Conservation (phyloP, 371 early-diverging fungal genomes). For the Sporodiniella umbellata region DNA sequence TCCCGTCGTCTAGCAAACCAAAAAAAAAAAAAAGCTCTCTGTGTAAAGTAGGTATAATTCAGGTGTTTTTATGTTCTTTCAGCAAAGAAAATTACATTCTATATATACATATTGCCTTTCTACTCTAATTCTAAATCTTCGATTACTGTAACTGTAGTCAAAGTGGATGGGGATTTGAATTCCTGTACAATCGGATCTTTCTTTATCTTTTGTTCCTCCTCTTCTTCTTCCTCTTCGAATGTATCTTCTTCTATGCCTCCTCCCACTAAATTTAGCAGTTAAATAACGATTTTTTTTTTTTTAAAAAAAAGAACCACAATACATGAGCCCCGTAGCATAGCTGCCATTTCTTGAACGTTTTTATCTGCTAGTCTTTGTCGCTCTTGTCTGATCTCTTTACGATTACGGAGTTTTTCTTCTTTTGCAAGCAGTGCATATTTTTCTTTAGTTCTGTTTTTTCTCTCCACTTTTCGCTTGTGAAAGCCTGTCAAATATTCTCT, state of each 20-base stretch:
- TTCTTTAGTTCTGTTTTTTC: slow-evolving; percentile 59
- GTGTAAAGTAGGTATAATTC: too few relatives aligned
- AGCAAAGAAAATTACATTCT: too few relatives aligned
- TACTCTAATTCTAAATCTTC: slow-evolving; percentile 54
- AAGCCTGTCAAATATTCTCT: slow-evolving; percentile 81
- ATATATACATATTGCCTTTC: neutral
- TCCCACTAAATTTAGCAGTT: slow-evolving; percentile 1
- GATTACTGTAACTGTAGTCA: slow-evolving; percentile 74
- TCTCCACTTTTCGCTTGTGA: slow-evolving; percentile 74
- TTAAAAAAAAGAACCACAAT: neutral
- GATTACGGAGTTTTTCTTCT: slow-evolving; percentile 51
- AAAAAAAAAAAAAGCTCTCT: too few relatives aligned
- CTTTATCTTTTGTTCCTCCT: slow-evolving; percentile 29
- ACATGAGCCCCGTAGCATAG: slow-evolving; percentile 27
- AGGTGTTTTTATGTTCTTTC: too few relatives aligned
- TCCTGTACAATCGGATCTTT: slow-evolving; percentile 44
- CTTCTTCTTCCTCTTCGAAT: slow-evolving; percentile 35
- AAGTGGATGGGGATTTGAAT: slow-evolving; percentile 51
- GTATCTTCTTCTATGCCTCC: slow-evolving; percentile 20
- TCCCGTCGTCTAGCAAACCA: too few relatives aligned
- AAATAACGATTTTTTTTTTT: neutral
- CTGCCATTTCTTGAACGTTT: slow-evolving; percentile 44
- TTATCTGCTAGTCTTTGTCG: slow-evolving; percentile 41
- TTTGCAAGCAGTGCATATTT: slow-evolving; percentile 49
- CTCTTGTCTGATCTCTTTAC: slow-evolving; percentile 49